These are phyloP conservation scores for Dissophora ornata DNA, from an alignment of 192 early-diverging fungal genomes.

Conservation along the genomic window DNA sequence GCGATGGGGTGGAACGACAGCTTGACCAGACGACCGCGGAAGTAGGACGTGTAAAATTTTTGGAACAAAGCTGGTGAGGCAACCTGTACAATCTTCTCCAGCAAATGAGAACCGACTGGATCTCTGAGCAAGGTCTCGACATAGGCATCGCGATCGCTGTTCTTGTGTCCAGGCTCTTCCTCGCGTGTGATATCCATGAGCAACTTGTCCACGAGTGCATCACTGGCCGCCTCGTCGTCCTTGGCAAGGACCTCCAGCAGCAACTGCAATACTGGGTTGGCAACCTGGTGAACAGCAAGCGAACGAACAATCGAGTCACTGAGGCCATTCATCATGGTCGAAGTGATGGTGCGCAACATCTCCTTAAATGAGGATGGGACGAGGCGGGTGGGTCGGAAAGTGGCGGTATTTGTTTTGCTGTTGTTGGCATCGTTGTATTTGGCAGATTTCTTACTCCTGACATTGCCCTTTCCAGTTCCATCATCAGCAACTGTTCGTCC, in stretches of 20 bases:
- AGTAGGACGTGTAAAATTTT: conserved; percentile 72
- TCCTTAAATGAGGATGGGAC: conserved; percentile 75
- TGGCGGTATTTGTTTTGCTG: conserved; percentile 50
- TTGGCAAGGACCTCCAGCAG: conserved; percentile 50
- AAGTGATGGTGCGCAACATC: conserved; percentile 66
- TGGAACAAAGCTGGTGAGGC: conserved; percentile 66
- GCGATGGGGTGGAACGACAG: conserved; percentile 75
- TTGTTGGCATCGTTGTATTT: conserved; percentile 70
- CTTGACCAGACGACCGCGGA: conserved; percentile 68
- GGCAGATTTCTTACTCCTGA: conserved; percentile 81
- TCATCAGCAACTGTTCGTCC: conserved; percentile 69
- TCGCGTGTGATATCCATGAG: conserved; percentile 67
- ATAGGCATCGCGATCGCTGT: conserved; percentile 62
- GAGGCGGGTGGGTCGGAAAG: conserved; percentile 50
- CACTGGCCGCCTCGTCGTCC: conserved; percentile 54
- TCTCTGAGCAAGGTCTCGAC: conserved; percentile 72
- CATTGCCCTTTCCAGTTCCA: conserved; percentile 57
- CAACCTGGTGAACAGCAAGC: conserved; percentile 73
- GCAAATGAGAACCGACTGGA: conserved; percentile 81
- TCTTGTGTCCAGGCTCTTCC: conserved; percentile 50
- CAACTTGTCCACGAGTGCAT: conserved; percentile 65
- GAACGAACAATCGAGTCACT: conserved; percentile 64
- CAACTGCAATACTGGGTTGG: conserved; percentile 85
- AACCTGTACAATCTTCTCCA: conserved; percentile 77
- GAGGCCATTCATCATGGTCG: conserved; percentile 59